phyloP scores from a whole-genome alignment of 345 rosid species.

The Microthlaspi erraticum region DNA sequence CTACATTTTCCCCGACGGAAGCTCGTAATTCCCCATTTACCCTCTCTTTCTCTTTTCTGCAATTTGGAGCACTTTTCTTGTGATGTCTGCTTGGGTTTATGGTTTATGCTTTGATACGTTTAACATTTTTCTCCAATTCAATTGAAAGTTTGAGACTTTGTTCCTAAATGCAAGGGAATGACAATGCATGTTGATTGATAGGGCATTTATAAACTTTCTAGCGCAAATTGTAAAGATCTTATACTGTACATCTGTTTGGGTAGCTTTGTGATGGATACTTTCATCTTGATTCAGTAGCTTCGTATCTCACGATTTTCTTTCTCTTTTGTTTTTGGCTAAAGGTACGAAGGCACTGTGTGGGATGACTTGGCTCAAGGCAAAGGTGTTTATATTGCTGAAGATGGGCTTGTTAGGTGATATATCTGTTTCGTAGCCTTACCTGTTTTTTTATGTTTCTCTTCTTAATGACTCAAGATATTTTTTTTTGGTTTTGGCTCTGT shows the following conservation, averaged over 20 bases:
- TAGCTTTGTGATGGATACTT: constrained; percentile 24
- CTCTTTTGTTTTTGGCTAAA: constrained; percentile 39
- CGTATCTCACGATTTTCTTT: background rate
- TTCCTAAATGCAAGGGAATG: background rate
- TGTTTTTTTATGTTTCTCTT: constrained; percentile 8
- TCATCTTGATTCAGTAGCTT: constrained; percentile 24
- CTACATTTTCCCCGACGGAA: constrained; percentile 89
- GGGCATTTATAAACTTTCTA: background rate
- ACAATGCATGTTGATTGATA: constrained; percentile 18
- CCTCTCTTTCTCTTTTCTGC: background rate
- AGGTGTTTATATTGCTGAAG: constrained; percentile 87
- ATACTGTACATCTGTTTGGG: constrained; percentile 7
- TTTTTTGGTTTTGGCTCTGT: constrained; percentile 15
- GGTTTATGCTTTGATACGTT: constrained; percentile 10
- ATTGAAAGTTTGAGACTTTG: constrained; percentile 5
- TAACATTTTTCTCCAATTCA: background rate
- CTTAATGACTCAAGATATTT: background rate
- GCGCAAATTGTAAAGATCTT: background rate
- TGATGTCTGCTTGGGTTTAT: constrained; percentile 2
- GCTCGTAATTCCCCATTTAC: constrained; percentile 64
- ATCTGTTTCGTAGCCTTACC: constrained; percentile 12
- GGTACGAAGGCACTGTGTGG: constrained; percentile 97
- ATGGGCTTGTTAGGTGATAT: constrained; percentile 76
- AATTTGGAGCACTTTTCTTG: background rate
- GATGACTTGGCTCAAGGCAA: constrained; percentile 96